Conservation (phyloP, 2,329 filamentous ascomycete species). For the Calonectria crousiana region DNA sequence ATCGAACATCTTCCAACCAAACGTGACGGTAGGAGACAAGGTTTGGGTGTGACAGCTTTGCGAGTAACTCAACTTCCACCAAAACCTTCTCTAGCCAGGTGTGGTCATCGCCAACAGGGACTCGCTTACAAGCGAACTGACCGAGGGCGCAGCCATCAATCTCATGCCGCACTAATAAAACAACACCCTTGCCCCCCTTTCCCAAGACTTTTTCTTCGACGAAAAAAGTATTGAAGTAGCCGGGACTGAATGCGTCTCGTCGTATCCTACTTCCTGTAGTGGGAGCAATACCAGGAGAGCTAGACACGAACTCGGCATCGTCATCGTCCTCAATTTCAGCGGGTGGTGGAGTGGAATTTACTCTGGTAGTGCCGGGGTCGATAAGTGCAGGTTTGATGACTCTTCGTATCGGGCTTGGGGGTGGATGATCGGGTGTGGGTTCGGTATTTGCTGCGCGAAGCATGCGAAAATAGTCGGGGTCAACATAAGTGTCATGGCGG, state of each 20-base stretch:
- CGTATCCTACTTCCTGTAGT: constrained; percentile 78
- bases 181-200: constrained; percentile 92
- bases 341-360: constrained; percentile 30
- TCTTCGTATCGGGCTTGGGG: constrained; percentile 67
- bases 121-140: constrained; percentile 95
- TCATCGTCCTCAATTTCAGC: constrained; percentile 44
- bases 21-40: constrained; percentile 97
- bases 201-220: constrained; percentile 89
- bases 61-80: constrained; percentile 91
- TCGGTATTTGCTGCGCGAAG: constrained; percentile 70
- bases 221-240: constrained; percentile 95
- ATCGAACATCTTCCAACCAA: constrained; percentile 91
- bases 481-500: constrained; percentile 77
- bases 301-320: constrained; percentile 64
- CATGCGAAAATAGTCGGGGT: constrained; percentile 96
- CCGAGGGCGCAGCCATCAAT: constrained; percentile 91
- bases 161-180: constrained; percentile 91
- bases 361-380: constrained; percentile 26
- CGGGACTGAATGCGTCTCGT: constrained; percentile 86
- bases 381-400: constrained; percentile 60
- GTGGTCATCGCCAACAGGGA: constrained; percentile 95
- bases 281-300: constrained; percentile 61
- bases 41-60: constrained; percentile 93
- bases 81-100: constrained; percentile 95
- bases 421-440: constrained; percentile 58